Evolutionary conservation across 2,329 filamentous ascomycete genomes (phyloP).

Genomic region (Pseudopyrenochaeta lycopersici): DNA sequence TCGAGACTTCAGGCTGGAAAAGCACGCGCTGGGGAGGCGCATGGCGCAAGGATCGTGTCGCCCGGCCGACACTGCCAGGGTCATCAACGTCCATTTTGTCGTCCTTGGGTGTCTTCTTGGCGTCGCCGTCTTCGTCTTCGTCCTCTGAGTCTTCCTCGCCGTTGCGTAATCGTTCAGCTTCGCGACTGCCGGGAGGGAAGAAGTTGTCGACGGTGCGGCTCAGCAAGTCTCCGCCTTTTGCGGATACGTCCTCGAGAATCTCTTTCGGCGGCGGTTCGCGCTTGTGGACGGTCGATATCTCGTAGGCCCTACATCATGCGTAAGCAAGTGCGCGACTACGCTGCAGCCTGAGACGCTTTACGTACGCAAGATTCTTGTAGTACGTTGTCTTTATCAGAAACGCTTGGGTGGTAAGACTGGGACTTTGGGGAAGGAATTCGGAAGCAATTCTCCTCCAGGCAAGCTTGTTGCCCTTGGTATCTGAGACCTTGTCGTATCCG

Average conservation of each 20-base stretch:
- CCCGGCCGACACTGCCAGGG: conserved; percentile 53
- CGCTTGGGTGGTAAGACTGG: conserved; percentile 80
- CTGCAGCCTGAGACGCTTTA: conserved; percentile 1
- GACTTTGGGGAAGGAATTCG: conserved; percentile 76
- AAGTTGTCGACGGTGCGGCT: conserved; percentile 83
- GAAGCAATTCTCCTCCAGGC: conserved; percentile 83
- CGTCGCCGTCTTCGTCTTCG: conserved; percentile 53
- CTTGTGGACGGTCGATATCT: conserved; percentile 79
- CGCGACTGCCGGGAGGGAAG: conserved; percentile 58
- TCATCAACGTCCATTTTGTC: conserved; percentile 62
- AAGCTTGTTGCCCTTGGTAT: conserved; percentile 76
- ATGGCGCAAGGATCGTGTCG: conserved; percentile 69
- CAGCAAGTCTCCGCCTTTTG: conserved; percentile 82
- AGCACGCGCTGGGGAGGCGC: conserved; percentile 86
- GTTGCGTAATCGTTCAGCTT: conserved; percentile 58
- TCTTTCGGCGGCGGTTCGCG: conserved; percentile 87
- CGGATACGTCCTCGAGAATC: conserved; percentile 81
- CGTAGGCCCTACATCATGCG: conserved; percentile 68
- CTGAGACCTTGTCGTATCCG: conserved; percentile 81
- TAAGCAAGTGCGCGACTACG: conserved; percentile 9
- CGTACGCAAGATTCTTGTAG: conserved; percentile 82
- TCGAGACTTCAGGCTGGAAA: conserved; percentile 80
- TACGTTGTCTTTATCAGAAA: conserved; percentile 88
- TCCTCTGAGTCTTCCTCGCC: conserved; percentile 64
- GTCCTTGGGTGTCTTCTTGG: conserved; percentile 58